Percentiles rank a stretch among this genome's conserved stretches.
phyloP scores from a whole-genome alignment of 306 rosid genomes.

The Vigna reflexopilosa region DNA sequence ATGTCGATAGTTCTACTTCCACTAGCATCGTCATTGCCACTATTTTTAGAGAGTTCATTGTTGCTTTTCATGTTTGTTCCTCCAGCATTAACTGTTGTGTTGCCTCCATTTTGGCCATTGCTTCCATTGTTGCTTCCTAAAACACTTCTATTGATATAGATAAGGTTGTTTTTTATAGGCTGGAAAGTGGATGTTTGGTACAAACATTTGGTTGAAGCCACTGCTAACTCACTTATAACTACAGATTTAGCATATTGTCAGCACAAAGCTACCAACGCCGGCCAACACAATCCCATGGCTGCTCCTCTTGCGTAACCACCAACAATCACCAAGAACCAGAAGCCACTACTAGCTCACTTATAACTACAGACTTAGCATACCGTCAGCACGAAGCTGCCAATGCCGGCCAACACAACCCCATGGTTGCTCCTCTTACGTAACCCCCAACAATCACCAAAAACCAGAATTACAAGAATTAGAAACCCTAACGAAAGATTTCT shows the following conservation, averaged over 20 bases:
- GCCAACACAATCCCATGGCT: no score
- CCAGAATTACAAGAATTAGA: no score
- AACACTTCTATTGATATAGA: slow-evolving; percentile 63
- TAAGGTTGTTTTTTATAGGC: slow-evolving; percentile 53
- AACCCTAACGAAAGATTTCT: no score
- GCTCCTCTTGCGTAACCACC: no score
- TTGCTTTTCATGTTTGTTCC: slow-evolving; percentile 67
- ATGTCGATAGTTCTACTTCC: slow-evolving; percentile 61
- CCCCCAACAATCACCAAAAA: no score
- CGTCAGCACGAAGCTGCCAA: no score
- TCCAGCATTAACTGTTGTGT: slow-evolving; percentile 57
- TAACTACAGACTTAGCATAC: no score
- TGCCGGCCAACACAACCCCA: no score
- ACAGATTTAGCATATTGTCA: slow-evolving; percentile 47
- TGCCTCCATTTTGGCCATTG: slow-evolving; percentile 79
- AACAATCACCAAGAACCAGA: no score
- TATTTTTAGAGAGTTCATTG: slow-evolving; percentile 54
- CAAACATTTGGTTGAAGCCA: slow-evolving; percentile 59
- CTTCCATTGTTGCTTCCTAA: slow-evolving; percentile 83
- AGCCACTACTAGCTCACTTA: no score
- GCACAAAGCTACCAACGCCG: no score
- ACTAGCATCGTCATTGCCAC: slow-evolving; percentile 73
- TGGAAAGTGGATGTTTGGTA: slow-evolving; percentile 67
- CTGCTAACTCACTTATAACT: slow-evolving; percentile 57
- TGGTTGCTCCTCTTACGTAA: no score